Evolutionary conservation across 495 filamentous ascomycete genomes (phyloP), one percentile per base, ranked within the genome.

Genomic region (Penicillium antarcticum): DNA sequence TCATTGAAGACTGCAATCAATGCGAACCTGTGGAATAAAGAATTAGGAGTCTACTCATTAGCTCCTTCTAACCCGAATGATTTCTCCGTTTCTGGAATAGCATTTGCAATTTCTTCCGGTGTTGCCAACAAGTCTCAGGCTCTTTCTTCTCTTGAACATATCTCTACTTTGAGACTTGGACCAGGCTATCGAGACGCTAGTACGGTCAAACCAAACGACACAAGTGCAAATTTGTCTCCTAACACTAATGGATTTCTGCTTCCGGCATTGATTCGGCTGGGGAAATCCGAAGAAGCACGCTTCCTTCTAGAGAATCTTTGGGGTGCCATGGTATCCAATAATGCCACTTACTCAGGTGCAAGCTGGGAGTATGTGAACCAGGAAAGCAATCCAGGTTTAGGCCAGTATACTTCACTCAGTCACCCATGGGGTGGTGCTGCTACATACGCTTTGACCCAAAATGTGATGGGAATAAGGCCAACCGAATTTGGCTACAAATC

Each of bases 201-300:
- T 17, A 43, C 16, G 41, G 40, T 43, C 8, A 35, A 4, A 23
- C 17, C 24, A 7, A 35, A 31, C 10, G 48, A 51, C 14, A 17
- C 48, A 2, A 37, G 16, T 23, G 40, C 29, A 2, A 42, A 41
- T 13, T 32, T 51, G 4, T 51, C 48, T 1, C 48, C 48, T 12
- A 51, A 51, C 32, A 43, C 39, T 6, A 51, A 51, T 7, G 48
- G 48, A 12, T 51, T 43, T n/a, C 21, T 51, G 9, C 17, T 51
- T 26, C 40, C 39, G n/a, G 48, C 39, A 10, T 38, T 51, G 13
- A n/a, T n/a, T n/a, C n/a, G n/a, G n/a, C n/a, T n/a, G n/a, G n/a
- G n/a, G n/a, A n/a, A n/a, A n/a, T n/a, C n/a, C n/a, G n/a, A n/a
- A n/a, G n/a, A 38, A 38, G 35, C 35, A 38, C n/a, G n/a, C 35